Evolutionary conservation across 2,329 filamentous ascomycete genomes (phyloP).

Genomic region (Emydomyces testavorans): DNA sequence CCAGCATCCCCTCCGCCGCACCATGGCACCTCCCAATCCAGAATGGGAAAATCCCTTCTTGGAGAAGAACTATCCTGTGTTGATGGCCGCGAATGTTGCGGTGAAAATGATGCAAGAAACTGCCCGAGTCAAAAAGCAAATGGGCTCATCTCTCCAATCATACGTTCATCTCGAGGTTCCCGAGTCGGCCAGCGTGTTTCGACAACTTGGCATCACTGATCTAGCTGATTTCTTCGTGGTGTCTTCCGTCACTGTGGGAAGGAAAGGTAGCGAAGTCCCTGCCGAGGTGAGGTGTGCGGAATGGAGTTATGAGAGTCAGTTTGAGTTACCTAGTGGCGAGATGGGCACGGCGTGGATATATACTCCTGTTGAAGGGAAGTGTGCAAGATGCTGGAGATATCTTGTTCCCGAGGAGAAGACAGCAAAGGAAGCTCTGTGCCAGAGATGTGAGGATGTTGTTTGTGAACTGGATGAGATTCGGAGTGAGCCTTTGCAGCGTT

Average conservation of each 20-base stretch:
- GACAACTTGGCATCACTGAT: constrained; percentile 34
- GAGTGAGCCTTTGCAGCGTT: neutral
- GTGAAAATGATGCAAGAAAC: constrained; percentile 67
- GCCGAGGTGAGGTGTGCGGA: constrained; percentile 24
- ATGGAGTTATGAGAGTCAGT: constrained; percentile 36
- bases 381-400: constrained; percentile 80
- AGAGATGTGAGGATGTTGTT: constrained; percentile 59
- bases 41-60: constrained; percentile 39
- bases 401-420: constrained; percentile 41
- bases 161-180: constrained; percentile 44
- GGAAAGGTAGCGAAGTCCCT: constrained; percentile 22
- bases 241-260: constrained; percentile 48
- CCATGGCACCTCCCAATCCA: constrained; percentile 22
- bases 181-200: constrained; percentile 17
- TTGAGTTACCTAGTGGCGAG: constrained; percentile 27
- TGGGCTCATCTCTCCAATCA: constrained; percentile 73
- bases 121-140: constrained; percentile 56
- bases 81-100: constrained; percentile 46
- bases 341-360: constrained; percentile 33
- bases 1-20: constrained; percentile 37
- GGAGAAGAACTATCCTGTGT: constrained; percentile 31
- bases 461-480: constrained; percentile 20
- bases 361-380: constrained; percentile 53
- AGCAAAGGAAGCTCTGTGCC: constrained; percentile 55
- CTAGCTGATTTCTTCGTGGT: constrained; percentile 58